Base-by-base conservation (phyloP, 495 filamentous ascomycete species). In the Penicillium canariense region DNA sequence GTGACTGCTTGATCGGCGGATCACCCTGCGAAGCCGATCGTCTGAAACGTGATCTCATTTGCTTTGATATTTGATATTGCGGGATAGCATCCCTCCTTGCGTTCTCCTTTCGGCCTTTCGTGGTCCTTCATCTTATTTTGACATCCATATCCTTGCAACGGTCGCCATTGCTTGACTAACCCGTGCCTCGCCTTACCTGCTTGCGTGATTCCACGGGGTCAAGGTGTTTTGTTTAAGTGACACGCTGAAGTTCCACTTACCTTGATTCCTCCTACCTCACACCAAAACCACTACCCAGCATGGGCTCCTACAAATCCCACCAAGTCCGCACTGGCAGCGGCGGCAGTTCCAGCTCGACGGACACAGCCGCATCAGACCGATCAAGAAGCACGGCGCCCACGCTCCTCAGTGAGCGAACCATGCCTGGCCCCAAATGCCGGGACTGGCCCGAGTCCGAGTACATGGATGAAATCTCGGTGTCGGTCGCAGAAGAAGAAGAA, bases 311-410 rank as follows among this genome's bases (percentile, higher is more conserved):
- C 58, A 65, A 62, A 34, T 61, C 69, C 27, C 68, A 57, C 55
- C 67, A 71, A 52, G 59, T 58, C 38, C 50, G 60, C 34, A 49
- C 65, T 23, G 51, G 50, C 34, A 60, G 60, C 40, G 68, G 61
- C 22, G 63, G 78, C 59, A 86, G 82, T 58, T 80, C 79, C 31
- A 81, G 77, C 57, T 84, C 81, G 28, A 81, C 81, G 47, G 77
- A 80, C 52, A 87, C 85, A 59, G 75, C 84, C 54, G 77, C 76
- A 52, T 89, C 87, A 25, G 79, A 82, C 54, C 77, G 70, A 10
- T 89, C 89, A 14, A 76, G 78, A 65, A 88, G 86, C 57, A 91
- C 87, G 5, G 81, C 80, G 12, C 82, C 85, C 26, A 91, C 87
- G 9, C 75, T 83, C 43, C 75, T 85, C 65, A 88, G 85, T 63